Percentiles rank a stretch among this genome's conserved stretches.
These are phyloP conservation scores for Colletotrichum tofieldiae DNA, from an alignment of 2,329 filamentous ascomycete genomes.

Conservation along the genomic window DNA sequence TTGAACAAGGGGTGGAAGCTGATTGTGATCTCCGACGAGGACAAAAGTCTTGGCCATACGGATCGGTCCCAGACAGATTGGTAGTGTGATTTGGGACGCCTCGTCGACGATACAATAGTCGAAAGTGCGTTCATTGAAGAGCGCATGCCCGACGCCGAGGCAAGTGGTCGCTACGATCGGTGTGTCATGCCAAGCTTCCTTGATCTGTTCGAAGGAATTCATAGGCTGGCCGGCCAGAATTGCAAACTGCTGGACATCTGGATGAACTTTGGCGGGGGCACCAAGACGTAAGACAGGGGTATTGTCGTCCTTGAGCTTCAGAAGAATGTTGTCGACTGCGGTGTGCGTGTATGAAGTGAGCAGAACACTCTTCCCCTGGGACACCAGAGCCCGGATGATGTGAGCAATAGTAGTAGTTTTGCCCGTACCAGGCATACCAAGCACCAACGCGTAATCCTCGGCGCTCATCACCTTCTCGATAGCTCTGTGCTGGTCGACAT, in stretches of 20 bases:
- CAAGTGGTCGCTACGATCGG: constrained; percentile 96
- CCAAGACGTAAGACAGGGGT: constrained; percentile 90
- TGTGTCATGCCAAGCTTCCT: constrained; percentile 85
- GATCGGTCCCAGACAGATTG: constrained; percentile 94
- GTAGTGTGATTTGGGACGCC: constrained; percentile 96
- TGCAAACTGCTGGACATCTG: constrained; percentile 88
- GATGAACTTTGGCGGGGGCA: constrained; percentile 87
- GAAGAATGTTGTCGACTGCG: constrained; percentile 96
- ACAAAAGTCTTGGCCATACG: constrained; percentile 94
- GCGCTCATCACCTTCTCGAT: constrained; percentile 97
- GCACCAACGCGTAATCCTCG: constrained; percentile 94
- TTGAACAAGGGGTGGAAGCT: constrained; percentile 93
- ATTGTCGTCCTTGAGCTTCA: constrained; percentile 87
- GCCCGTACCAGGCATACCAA: constrained; percentile 98
- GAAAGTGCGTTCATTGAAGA: constrained; percentile 91
- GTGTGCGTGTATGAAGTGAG: constrained; percentile 97
- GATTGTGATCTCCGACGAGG: constrained; percentile 96
- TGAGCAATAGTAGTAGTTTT: constrained; percentile 99
- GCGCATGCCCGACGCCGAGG: constrained; percentile 88
- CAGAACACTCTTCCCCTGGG: constrained; percentile 92
- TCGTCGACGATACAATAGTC: constrained; percentile 99
- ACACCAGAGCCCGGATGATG: constrained; percentile 91
- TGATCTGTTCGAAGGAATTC: constrained; percentile 85
- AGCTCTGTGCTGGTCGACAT: constrained; percentile 87
- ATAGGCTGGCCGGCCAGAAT: constrained; percentile 83